phyloP scores from a whole-genome alignment of 108 stramenopile species.

The Fragilaria crotonensis region DNA sequence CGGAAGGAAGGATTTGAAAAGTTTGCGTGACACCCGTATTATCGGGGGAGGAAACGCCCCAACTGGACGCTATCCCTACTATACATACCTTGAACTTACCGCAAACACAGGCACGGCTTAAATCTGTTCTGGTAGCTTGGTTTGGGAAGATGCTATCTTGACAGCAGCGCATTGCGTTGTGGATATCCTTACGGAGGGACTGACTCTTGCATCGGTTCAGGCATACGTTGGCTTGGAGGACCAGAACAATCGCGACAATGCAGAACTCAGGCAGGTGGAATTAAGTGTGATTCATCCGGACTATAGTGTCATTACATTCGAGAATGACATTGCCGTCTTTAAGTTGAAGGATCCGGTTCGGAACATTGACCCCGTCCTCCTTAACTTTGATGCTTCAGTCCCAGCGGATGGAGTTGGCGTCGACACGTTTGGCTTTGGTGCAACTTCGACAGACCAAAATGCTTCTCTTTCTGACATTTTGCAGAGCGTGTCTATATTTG shows the following conservation, averaged over 20 bases:
- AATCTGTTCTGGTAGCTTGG: not conserved
- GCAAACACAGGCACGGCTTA: not conserved
- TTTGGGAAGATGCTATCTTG: constrained; percentile 1
- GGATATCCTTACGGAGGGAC: not conserved
- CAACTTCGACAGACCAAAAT: not conserved
- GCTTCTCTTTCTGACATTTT: not conserved
- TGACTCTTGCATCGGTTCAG: not conserved
- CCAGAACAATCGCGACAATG: not conserved
- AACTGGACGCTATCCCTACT: constrained; percentile 38
- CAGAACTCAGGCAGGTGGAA: not conserved
- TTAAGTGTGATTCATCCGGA: not conserved
- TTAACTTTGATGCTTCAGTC: not conserved
- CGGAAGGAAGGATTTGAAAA: not conserved
- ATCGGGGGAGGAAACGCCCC: constrained; percentile 41
- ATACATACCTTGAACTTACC: constrained; percentile 25
- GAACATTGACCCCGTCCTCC: not conserved
- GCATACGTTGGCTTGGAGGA: not conserved
- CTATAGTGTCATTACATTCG: not conserved
- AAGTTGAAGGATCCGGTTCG: not conserved
- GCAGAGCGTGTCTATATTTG: not conserved
- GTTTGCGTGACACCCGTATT: constrained; percentile 14
- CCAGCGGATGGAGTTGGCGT: not conserved
- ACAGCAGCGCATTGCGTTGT: constrained; percentile 7
- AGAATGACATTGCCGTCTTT: not conserved
- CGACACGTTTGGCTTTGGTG: not conserved